Percentiles rank a stretch among this genome's conserved stretches.
These are phyloP conservation scores for Fimicolochytrium jonesii DNA, from an alignment of 192 early-diverging fungal species.

Conservation along the genomic window DNA sequence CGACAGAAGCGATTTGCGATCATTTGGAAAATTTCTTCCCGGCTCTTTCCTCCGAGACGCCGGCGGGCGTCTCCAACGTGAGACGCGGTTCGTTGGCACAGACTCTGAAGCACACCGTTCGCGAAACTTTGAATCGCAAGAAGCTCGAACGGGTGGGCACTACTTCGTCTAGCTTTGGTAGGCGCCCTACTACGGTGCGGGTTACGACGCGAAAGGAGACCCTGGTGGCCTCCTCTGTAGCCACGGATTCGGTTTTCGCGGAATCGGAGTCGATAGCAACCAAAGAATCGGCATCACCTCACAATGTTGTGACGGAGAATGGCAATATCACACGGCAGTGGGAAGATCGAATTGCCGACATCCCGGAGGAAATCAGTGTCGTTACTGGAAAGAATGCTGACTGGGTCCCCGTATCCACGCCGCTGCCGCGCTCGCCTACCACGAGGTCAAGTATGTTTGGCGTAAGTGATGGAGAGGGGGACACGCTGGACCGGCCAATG, in stretches of 20 bases:
- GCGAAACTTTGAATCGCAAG: conserved; percentile 16
- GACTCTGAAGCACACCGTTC: conserved; percentile 9
- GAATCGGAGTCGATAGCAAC: too few relatives aligned
- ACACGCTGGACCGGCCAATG: conserved; percentile 3
- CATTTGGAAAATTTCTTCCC: conserved; percentile 87
- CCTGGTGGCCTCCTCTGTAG: too few relatives aligned
- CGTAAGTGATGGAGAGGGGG: neutral
- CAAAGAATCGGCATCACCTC: too few relatives aligned
- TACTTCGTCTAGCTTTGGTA: neutral
- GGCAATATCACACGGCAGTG: too few relatives aligned
- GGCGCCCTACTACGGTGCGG: neutral
- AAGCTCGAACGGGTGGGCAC: neutral
- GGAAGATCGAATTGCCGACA: conserved; percentile 20
- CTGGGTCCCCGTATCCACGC: conserved; percentile 3
- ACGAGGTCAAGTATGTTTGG: neutral
- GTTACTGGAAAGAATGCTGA: conserved; percentile 4
- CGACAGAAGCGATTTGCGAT: conserved; percentile 84
- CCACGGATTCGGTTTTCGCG: too few relatives aligned
- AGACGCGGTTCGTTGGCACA: too few relatives aligned
- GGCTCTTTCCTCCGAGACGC: too few relatives aligned
- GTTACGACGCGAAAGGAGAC: too few relatives aligned
- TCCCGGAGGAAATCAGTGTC: conserved; percentile 8
- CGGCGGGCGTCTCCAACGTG: too few relatives aligned
- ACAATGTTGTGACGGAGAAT: neutral
- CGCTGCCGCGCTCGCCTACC: neutral